Percentiles rank a stretch among this genome's conserved stretches.
Conservation (phyloP, 169 alveolate species). For the Babesia divergens region DNA sequence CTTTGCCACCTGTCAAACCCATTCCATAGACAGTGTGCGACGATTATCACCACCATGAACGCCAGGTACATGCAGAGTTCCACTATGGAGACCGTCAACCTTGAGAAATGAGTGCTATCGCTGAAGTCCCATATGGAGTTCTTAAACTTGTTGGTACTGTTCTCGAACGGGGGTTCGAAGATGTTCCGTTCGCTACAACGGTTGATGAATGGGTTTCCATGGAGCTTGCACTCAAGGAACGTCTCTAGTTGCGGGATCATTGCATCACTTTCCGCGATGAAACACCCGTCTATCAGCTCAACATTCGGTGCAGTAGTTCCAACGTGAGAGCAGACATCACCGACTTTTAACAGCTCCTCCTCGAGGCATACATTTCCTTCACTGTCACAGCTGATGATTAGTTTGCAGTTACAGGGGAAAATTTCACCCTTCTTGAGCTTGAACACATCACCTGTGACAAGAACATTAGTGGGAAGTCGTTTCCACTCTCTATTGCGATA, state of each 20-base stretch:
- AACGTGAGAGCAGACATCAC: conserved; percentile 26
- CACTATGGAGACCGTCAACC: neutral
- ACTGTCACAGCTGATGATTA: conserved; percentile 11
- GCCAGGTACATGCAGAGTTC: neutral
- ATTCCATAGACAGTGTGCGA: conserved; percentile 6
- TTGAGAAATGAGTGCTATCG: conserved; percentile 39
- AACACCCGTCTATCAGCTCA: conserved; percentile 43
- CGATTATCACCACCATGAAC: neutral
- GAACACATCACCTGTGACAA: conserved; percentile 61
- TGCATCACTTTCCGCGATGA: conserved; percentile 48
- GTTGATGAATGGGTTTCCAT: conserved; percentile 22
- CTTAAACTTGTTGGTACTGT: neutral
- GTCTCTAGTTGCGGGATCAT: conserved; percentile 39
- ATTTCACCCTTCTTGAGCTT: conserved; percentile 40
- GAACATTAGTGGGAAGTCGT: conserved; percentile 52
- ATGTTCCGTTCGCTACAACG: conserved; percentile 26
- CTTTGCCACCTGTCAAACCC: neutral
- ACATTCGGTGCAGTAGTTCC: conserved; percentile 24
- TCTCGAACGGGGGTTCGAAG: conserved; percentile 12
- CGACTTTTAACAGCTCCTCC: conserved; percentile 16
- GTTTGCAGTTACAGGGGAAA: conserved; percentile 59
- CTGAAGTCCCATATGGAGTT: conserved; percentile 53
- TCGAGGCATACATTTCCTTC: conserved; percentile 26
- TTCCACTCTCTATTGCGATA: conserved; percentile 58
- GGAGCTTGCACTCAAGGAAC: conserved; percentile 20